A percentile compares a stretch with the other conserved stretches of the same genome.
These are phyloP conservation scores for Sindora glabra DNA, from an alignment of 306 rosid genomes.

Conservation along the genomic window DNA sequence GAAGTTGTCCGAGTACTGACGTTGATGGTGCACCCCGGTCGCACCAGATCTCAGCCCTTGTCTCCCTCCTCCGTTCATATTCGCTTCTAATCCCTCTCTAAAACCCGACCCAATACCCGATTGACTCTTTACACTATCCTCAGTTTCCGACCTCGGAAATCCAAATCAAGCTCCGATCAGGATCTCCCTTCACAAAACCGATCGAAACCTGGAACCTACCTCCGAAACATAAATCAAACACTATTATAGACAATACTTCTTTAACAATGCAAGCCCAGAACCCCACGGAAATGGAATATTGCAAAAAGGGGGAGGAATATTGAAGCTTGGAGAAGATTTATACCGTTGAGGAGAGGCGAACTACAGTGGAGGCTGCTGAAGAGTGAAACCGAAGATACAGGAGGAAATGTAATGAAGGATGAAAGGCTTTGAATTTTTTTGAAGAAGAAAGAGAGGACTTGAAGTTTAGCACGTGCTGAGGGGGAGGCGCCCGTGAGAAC, in stretches of 20 bases:
- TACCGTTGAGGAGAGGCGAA: background rate
- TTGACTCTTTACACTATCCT: background rate
- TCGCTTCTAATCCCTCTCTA: slow-evolving; percentile 9
- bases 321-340: background rate
- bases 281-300: background rate
- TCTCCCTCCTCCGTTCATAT: slow-evolving; percentile 79
- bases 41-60: slow-evolving; percentile 92
- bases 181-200: background rate
- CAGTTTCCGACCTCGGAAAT: background rate
- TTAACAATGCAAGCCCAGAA: background rate
- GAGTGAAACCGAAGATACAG: slow-evolving; percentile 46
- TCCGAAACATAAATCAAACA: background rate
- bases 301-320: background rate
- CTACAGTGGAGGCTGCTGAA: slow-evolving; percentile 17
- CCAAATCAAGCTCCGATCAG: background rate
- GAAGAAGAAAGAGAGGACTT: background rate
- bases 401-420: background rate
- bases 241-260: background rate
- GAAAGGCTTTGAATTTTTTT: slow-evolving; percentile 38
- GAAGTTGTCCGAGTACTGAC: slow-evolving; percentile 82
- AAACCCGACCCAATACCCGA: background rate
- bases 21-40: slow-evolving; percentile 73
- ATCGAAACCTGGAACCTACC: slow-evolving; percentile 2
- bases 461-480: background rate
- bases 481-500: background rate